Evolutionary conservation across 2,329 filamentous ascomycete species (phyloP).

Genomic region (Fusarium pseudocircinatum): DNA sequence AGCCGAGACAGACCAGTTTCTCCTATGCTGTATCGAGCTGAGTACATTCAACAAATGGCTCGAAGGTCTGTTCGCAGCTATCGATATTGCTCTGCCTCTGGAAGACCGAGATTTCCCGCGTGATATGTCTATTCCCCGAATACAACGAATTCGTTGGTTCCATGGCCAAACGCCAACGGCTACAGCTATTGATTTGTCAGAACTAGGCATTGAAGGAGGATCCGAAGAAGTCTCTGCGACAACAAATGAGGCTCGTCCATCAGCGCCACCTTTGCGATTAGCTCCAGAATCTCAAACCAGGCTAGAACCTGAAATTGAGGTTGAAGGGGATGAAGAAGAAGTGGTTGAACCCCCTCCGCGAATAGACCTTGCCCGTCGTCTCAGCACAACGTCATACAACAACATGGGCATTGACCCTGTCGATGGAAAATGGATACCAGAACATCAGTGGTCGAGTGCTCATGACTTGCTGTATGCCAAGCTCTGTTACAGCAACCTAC

Average conservation of each 20-base stretch:
- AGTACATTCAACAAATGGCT: conserved; percentile 75
- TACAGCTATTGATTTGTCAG: conserved; percentile 40
- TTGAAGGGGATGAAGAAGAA: conserved; percentile 35
- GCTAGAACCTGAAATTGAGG: conserved; percentile 35
- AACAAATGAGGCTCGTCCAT: conserved; percentile 27
- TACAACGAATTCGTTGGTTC: conserved; percentile 63
- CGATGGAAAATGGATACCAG: conserved; percentile 66
- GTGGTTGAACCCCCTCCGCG: conserved; percentile 41
- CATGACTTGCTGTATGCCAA: conserved; percentile 70
- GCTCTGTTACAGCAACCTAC: conserved; percentile 67
- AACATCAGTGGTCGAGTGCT: conserved; percentile 63
- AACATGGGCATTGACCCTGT: conserved; percentile 57
- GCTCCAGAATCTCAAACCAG: conserved; percentile 36
- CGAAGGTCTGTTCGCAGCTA: conserved; percentile 75
- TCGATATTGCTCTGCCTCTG: conserved; percentile 75
- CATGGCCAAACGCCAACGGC: conserved; percentile 51
- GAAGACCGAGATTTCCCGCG: conserved; percentile 74
- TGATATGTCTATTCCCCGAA: conserved; percentile 69
- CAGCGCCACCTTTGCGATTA: conserved; percentile 15
- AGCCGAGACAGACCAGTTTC: conserved; percentile 77
- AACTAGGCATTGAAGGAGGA: conserved; percentile 32
- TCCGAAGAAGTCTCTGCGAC: conserved; percentile 36
- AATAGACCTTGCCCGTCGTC: conserved; percentile 48
- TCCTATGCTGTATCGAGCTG: conserved; percentile 72
- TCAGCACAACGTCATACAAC: conserved; percentile 58